Evolutionary conservation across 441 rosid species (phyloP), one percentile per base, ranked within the genome.

Genomic region (Corymbia calophylla): DNA sequence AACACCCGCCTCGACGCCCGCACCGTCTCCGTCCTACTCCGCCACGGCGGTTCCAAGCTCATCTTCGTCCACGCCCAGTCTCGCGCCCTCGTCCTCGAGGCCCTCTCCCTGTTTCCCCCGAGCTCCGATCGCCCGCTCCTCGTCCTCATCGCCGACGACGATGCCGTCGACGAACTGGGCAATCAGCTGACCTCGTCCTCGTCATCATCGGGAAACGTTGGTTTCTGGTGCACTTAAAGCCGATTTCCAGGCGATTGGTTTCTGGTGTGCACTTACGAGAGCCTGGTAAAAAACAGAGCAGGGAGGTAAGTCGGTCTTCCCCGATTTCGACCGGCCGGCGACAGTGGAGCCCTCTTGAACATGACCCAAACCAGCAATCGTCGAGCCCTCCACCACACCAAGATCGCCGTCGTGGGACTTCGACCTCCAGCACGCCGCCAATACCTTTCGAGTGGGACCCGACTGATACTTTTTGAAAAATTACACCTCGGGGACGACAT

Each of bases 401-500:
- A n/a, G n/a, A n/a, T n/a, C n/a, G n/a, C n/a, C n/a, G n/a, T n/a
- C n/a, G n/a, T n/a, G n/a, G n/a, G n/a, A n/a, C n/a, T n/a, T n/a
- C n/a, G n/a, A n/a, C n/a, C n/a, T n/a, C n/a, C n/a, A n/a, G n/a
- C n/a, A n/a, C n/a, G n/a, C n/a, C n/a, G n/a, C n/a, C n/a, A n/a
- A n/a, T n/a, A n/a, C n/a, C n/a, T n/a, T n/a, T n/a, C 85, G 96
- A 95, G 68, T 95, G 95, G 94, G 93, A 92, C 16, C 94, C 97
- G 58, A 48, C n/a, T 95, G 81, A 90, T 93, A 49, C 87, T 95
- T 5, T n/a, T n/a, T n/a, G n/a, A n/a, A n/a, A n/a, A 95, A 95
- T 73, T 95, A 95, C 87, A 95, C 96, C 7, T 95, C 98, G 4
- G 99, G 99, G n/a, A 97, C 99, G 31, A 96, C 99, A 3, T 95